Evolutionary conservation across 345 rosid genomes (phyloP).

Genomic region (Citrus maxima): DNA sequence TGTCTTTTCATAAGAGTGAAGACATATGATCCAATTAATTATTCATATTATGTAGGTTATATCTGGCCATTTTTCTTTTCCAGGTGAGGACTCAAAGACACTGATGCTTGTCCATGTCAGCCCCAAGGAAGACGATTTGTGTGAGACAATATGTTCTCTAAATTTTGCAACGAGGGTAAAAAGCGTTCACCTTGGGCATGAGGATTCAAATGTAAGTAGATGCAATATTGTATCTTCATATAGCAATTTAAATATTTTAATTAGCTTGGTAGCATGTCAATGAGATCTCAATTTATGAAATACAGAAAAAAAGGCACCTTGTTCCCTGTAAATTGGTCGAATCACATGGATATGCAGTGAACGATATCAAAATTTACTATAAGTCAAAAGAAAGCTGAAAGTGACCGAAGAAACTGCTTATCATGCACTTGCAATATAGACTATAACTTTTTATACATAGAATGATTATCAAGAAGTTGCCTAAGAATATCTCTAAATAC

Average conservation of each 20-base stretch:
- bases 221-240: constrained; percentile 1
- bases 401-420: not conserved
- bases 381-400: not conserved
- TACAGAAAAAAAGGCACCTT: not conserved
- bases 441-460: not conserved
- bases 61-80: not conserved
- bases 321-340: not conserved
- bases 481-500: not conserved
- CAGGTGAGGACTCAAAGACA: constrained; percentile 80
- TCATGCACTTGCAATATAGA: not conserved
- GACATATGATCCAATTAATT: not conserved
- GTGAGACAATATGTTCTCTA: constrained; percentile 76
- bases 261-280: not conserved
- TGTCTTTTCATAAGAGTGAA: not conserved
- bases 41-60: not conserved
- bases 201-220: constrained; percentile 50
- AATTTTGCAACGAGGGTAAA: constrained; percentile 69
- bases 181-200: constrained; percentile 56
- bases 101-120: constrained; percentile 85
- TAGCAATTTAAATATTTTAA: not conserved
- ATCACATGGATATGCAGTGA: not conserved
- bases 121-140: constrained; percentile 75
- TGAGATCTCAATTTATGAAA: not conserved
- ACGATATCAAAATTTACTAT: not conserved
- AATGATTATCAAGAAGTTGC: not conserved